Evolutionary conservation across 371 early-diverging fungal genomes (phyloP).

Genomic region (Mortierella sp.): DNA sequence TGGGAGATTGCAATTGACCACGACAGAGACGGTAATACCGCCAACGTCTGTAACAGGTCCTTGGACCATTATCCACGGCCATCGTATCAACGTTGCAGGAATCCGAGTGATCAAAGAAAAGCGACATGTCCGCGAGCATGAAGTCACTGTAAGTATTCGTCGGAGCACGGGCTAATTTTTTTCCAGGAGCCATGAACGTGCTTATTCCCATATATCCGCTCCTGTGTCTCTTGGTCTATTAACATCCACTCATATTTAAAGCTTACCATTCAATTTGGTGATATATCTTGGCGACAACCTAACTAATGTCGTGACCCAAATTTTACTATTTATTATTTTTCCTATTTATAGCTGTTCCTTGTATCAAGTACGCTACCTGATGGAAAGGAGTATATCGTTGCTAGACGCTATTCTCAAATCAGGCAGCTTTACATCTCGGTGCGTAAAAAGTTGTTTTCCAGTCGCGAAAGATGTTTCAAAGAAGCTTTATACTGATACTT

Average conservation of each 20-base stretch:
- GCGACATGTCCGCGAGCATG: slow-evolving; percentile 54
- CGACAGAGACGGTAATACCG: background rate
- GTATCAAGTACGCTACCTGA: slow-evolving; percentile 28
- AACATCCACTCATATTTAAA: too few relatives aligned
- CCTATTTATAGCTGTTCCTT: slow-evolving; percentile 30
- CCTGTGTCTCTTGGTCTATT: too few relatives aligned
- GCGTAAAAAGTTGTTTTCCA: background rate
- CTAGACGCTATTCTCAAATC: slow-evolving; percentile 40
- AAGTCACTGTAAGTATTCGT: slow-evolving; percentile 34
- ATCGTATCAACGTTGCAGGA: slow-evolving; percentile 48
- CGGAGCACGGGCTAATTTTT: background rate
- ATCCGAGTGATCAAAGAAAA: slow-evolving; percentile 36
- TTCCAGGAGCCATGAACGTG: background rate
- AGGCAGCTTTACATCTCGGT: slow-evolving; percentile 36
- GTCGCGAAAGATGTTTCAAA: background rate
- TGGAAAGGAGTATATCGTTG: slow-evolving; percentile 38
- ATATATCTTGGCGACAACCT: background rate
- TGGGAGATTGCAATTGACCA: slow-evolving; percentile 14
- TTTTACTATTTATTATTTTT: background rate
- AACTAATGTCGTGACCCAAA: too few relatives aligned
- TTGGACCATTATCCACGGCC: slow-evolving; percentile 25
- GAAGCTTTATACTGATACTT: too few relatives aligned
- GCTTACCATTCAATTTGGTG: too few relatives aligned
- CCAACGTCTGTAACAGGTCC: slow-evolving; percentile 9
- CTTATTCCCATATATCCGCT: background rate